These are phyloP conservation scores for Durotheca rogersii DNA, from an alignment of 495 filamentous ascomycete genomes.

Conservation along the genomic window DNA sequence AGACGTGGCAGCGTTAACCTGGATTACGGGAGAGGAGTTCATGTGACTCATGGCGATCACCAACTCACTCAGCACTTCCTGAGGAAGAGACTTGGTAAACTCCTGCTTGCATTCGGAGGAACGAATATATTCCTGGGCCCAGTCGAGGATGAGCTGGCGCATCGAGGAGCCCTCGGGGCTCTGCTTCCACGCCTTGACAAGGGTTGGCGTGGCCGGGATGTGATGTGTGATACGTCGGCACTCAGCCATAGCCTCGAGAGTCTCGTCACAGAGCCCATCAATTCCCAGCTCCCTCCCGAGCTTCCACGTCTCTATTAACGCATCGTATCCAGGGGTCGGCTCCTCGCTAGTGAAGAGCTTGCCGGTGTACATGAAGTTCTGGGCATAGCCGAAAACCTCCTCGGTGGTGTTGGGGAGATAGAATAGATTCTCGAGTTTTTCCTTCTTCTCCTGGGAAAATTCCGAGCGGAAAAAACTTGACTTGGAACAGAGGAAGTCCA, in stretches of 20 bases:
- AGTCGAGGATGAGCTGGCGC: constrained; percentile 53
- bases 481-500: constrained; percentile 54
- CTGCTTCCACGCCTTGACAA: constrained; percentile 56
- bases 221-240: constrained; percentile 47
- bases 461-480: constrained; percentile 47
- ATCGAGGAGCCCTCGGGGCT: constrained; percentile 56
- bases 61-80: constrained; percentile 56
- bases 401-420: constrained; percentile 45
- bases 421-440: constrained; percentile 48
- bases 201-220: constrained; percentile 53
- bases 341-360: constrained; percentile 42
- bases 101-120: constrained; percentile 50
- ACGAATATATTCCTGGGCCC: constrained; percentile 58
- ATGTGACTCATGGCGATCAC: constrained; percentile 57
- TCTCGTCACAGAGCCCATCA: constrained; percentile 52
- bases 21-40: constrained; percentile 35
- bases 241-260: constrained; percentile 54
- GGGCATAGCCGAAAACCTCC: constrained; percentile 51
- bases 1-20: constrained; percentile 23
- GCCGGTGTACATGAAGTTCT: constrained; percentile 55
- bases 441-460: constrained; percentile 36
- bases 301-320: constrained; percentile 54
- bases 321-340: constrained; percentile 48
- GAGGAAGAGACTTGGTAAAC: constrained; percentile 54
- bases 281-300: constrained; percentile 52